phyloP scores from a whole-genome alignment of 345 rosid species.

The Camelina neglecta region DNA sequence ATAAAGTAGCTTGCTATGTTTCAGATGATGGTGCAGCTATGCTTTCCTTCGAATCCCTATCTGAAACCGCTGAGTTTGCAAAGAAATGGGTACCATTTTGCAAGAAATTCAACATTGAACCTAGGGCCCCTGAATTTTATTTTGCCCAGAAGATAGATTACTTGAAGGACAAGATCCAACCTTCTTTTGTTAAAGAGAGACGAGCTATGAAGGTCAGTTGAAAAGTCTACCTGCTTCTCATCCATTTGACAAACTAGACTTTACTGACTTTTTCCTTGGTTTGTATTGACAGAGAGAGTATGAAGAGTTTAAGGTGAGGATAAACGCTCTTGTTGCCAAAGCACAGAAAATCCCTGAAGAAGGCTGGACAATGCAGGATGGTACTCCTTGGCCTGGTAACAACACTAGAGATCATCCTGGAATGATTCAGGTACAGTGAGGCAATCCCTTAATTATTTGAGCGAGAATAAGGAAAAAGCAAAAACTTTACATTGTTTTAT shows the following conservation, averaged over 20 bases:
- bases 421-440: conserved; percentile 79
- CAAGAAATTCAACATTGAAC: conserved; percentile 97
- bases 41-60: conserved; percentile 97
- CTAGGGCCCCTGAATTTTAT: conserved; percentile 98
- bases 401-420: conserved; percentile 99
- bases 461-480: conserved; percentile 3
- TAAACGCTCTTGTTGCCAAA: conserved; percentile 98
- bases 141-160: conserved; percentile 99
- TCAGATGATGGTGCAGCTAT: conserved; percentile 99
- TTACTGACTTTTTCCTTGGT: conserved; percentile 29
- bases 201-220: conserved; percentile 92
- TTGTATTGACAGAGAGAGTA: conserved; percentile 82
- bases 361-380: conserved; percentile 99
- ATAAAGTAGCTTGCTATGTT: conserved; percentile 98
- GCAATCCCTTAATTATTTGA: neutral
- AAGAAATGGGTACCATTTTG: conserved; percentile 99
- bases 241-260: conserved; percentile 17
- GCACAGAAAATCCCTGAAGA: conserved; percentile 99
- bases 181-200: conserved; percentile 98
- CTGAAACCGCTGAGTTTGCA: conserved; percentile 99
- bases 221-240: conserved; percentile 30
- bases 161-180: conserved; percentile 96
- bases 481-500: neutral
- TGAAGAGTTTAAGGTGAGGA: conserved; percentile 98
- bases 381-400: conserved; percentile 99